These are phyloP conservation scores for Penicillium roqueforti DNA, from an alignment of 495 filamentous ascomycete species.

Conservation along the genomic window DNA sequence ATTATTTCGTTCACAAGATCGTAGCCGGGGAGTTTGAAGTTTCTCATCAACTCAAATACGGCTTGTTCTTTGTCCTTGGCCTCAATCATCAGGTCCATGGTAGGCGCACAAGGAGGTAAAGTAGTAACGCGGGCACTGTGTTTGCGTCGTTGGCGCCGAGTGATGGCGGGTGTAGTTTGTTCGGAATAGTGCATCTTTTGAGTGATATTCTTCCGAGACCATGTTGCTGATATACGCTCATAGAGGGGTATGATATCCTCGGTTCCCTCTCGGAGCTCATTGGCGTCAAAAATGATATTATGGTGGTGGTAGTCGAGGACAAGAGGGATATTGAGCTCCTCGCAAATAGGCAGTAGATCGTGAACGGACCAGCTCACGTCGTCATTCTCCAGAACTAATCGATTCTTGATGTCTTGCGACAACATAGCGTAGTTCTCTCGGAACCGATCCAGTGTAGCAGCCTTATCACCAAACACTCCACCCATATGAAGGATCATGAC, in stretches of 20 bases:
- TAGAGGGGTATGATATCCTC: constrained; percentile 70
- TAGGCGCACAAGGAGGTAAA: constrained; percentile 73
- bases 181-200: constrained; percentile 98
- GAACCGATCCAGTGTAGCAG: constrained; percentile 76
- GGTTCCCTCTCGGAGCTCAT: constrained; percentile 75
- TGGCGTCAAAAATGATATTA: constrained; percentile 81
- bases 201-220: constrained; percentile 79
- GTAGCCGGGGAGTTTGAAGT: constrained; percentile 74
- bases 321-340: constrained; percentile 88
- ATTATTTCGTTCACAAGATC: constrained; percentile 72
- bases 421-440: constrained; percentile 67
- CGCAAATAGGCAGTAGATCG: constrained; percentile 84
- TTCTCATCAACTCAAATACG: constrained; percentile 90
- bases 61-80: constrained; percentile 98
- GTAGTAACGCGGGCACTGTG: constrained; percentile 73
- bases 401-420: constrained; percentile 65
- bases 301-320: constrained; percentile 95
- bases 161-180: constrained; percentile 68
- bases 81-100: constrained; percentile 97
- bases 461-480: constrained; percentile 85
- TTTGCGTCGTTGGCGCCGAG: constrained; percentile 70
- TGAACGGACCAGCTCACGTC: constrained; percentile 89
- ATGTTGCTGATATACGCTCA: constrained; percentile 75
- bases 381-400: constrained; percentile 91
- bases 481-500: constrained; percentile 96